phyloP scores from a whole-genome alignment of 83 land plant genomes.

The Larix sibirica region DNA sequence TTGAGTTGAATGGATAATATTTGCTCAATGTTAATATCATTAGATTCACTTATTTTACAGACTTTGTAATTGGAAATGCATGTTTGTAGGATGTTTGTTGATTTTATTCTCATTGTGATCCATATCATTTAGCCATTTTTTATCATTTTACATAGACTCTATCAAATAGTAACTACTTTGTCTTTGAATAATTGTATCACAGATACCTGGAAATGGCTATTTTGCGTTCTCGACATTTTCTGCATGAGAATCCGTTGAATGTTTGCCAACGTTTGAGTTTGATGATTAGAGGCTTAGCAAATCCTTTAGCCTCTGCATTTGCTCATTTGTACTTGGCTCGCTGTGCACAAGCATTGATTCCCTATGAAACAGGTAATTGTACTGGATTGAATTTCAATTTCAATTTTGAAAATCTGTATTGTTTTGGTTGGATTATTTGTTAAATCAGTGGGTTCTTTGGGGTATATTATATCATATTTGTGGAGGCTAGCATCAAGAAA shows the following conservation, averaged over 20 bases:
- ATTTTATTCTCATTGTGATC: not conserved
- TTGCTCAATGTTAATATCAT: not conserved
- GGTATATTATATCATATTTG: not conserved
- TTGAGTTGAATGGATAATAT: not conserved
- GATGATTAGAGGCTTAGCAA: constrained; percentile 85
- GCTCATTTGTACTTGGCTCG: constrained; percentile 74
- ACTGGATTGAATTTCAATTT: not conserved
- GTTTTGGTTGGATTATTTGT: not conserved
- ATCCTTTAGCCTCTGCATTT: constrained; percentile 84
- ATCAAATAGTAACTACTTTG: no score
- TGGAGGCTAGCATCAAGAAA: not conserved
- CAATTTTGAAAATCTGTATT: not conserved
- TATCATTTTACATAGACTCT: no score
- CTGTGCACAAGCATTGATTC: constrained; percentile 48
- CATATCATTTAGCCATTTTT: not conserved
- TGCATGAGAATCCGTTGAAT: constrained; percentile 45
- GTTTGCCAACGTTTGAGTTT: constrained; percentile 56
- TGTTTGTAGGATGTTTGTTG: not conserved
- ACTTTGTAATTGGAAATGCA: not conserved
- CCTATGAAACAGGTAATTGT: constrained; percentile 49
- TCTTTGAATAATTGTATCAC: constrained; percentile 6
- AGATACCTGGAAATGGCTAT: constrained; percentile 90
- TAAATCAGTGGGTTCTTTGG: not conserved
- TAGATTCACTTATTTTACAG: not conserved
- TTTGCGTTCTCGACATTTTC: constrained; percentile 71